A percentile compares a stretch with the other conserved stretches of the same genome.
Evolutionary conservation across 768 basidiomycete genomes (phyloP).

Genomic region (Pisolithus orientalis): DNA sequence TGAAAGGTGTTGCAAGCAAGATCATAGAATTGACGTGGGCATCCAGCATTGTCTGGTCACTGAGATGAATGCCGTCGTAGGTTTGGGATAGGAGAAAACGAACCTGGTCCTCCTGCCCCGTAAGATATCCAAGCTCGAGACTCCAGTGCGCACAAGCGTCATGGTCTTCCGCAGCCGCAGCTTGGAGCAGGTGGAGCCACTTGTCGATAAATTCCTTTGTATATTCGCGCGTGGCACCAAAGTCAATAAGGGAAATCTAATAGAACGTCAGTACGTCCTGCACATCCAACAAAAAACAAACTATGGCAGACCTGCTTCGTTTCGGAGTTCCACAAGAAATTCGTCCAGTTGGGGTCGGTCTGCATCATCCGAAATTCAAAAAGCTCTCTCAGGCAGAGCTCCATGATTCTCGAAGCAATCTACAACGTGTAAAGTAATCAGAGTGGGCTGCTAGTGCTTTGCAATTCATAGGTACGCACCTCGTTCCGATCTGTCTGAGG

Average conservation of each 20-base stretch:
- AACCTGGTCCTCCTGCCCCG: slow-evolving; percentile 81
- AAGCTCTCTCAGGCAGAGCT: slow-evolving; percentile 84
- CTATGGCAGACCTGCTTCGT: slow-evolving; percentile 47
- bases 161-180: slow-evolving; percentile 66
- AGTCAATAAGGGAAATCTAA: slow-evolving; percentile 86
- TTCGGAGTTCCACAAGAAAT: slow-evolving; percentile 81
- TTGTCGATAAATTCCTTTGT: slow-evolving; percentile 78
- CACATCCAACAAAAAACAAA: not conserved
- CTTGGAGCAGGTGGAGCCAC: slow-evolving; percentile 80
- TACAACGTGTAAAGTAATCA: slow-evolving; percentile 23
- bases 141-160: slow-evolving; percentile 67
- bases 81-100: not conserved
- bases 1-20: slow-evolving; percentile 85
- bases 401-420: slow-evolving; percentile 81
- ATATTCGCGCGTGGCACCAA: slow-evolving; percentile 91
- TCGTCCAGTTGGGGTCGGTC: slow-evolving; percentile 98
- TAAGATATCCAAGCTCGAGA: slow-evolving; percentile 81
- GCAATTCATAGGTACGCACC: slow-evolving; percentile 36
- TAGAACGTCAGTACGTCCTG: not conserved
- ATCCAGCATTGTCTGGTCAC: slow-evolving; percentile 62
- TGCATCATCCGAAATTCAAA: slow-evolving; percentile 94
- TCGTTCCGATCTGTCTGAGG: slow-evolving; percentile 64
- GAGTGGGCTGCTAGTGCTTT: not conserved
- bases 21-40: slow-evolving; percentile 82
- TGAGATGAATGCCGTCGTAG: not conserved